Conservation (phyloP, 192 early-diverging fungal species). For the Tieghemiomyces parasiticus region DNA sequence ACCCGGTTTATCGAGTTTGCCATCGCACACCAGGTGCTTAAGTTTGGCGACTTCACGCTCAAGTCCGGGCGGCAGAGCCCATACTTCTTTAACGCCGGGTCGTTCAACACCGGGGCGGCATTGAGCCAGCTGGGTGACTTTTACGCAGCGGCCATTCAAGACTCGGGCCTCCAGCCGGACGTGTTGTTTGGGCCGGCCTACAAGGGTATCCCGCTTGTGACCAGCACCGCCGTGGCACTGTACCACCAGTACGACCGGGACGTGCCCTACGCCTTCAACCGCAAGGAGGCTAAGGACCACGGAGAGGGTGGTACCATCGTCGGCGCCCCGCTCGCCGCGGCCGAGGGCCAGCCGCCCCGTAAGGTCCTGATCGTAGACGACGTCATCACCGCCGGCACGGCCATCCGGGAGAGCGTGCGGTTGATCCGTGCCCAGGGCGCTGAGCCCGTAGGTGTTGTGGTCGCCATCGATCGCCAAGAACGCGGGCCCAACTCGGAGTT, state of each 20-base stretch:
- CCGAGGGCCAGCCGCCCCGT: too few relatives aligned
- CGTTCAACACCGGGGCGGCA: conserved; percentile 82
- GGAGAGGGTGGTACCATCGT: conserved; percentile 96
- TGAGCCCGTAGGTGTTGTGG: conserved; percentile 64
- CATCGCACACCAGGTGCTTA: conserved; percentile 67
- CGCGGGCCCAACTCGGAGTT: conserved; percentile 44
- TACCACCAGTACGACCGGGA: conserved; percentile 37
- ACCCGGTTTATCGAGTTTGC: conserved; percentile 89
- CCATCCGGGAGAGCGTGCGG: conserved; percentile 80
- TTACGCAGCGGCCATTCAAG: conserved; percentile 76
- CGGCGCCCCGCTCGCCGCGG: conserved; percentile 62
- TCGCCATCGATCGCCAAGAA: conserved; percentile 91
- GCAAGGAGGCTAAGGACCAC: conserved; percentile 98
- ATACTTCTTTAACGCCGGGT: conserved; percentile 97
- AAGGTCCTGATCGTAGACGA: conserved; percentile 85
- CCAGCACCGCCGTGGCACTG: conserved; percentile 66
- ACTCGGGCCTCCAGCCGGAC: conserved; percentile 55
- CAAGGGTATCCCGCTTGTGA: conserved; percentile 93
- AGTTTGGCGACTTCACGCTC: conserved; percentile 84
- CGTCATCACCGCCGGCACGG: conserved; percentile 98
- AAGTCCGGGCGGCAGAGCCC: conserved; percentile 93
- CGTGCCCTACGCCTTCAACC: conserved; percentile 86
- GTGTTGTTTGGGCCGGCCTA: conserved; percentile 97
- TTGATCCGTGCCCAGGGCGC: conserved; percentile 66
- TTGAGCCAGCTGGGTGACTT: conserved; percentile 70